Evolutionary conservation across 148 eudicot species (phyloP).

Genomic region (Nepenthes gracilis): DNA sequence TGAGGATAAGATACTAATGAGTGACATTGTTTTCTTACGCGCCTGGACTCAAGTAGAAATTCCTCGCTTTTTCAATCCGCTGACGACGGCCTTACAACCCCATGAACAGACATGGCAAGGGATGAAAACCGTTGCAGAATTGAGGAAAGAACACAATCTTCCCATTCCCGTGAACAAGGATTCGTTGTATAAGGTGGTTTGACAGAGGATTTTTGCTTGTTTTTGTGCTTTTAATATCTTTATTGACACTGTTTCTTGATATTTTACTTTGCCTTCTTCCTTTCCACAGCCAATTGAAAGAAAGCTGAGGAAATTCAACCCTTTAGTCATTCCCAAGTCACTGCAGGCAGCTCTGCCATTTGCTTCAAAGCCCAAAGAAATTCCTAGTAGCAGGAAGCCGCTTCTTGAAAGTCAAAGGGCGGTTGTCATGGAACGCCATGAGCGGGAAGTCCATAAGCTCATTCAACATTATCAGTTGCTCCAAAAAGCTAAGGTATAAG

Average conservation of each 20-base stretch:
- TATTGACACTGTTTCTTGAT: neutral
- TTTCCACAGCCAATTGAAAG: constrained; percentile 66
- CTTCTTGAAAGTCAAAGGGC: constrained; percentile 41
- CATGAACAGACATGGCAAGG: constrained; percentile 70
- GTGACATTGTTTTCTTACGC: constrained; percentile 79
- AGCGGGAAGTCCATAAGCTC: constrained; percentile 29
- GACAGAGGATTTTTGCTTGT: neutral
- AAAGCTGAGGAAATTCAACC: constrained; percentile 63
- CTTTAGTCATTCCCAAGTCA: constrained; percentile 62
- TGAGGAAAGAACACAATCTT: constrained; percentile 54
- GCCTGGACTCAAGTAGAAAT: constrained; percentile 94
- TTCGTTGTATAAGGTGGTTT: constrained; percentile 69
- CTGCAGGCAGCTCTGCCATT: constrained; percentile 69
- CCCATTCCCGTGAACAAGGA: constrained; percentile 74
- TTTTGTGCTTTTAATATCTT: neutral
- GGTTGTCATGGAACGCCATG: constrained; percentile 65
- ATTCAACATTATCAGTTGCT: constrained; percentile 55
- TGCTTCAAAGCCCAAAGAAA: constrained; percentile 71
- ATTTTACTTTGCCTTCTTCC: neutral
- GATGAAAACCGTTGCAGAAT: constrained; percentile 86
- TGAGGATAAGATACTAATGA: constrained; percentile 93
- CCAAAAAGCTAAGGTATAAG: constrained; percentile 57
- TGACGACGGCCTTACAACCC: constrained; percentile 91
- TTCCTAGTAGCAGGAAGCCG: constrained; percentile 25
- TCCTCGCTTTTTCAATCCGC: constrained; percentile 65